These are phyloP conservation scores for Kandelia obovata DNA, from an alignment of 345 rosid genomes.

Conservation along the genomic window DNA sequence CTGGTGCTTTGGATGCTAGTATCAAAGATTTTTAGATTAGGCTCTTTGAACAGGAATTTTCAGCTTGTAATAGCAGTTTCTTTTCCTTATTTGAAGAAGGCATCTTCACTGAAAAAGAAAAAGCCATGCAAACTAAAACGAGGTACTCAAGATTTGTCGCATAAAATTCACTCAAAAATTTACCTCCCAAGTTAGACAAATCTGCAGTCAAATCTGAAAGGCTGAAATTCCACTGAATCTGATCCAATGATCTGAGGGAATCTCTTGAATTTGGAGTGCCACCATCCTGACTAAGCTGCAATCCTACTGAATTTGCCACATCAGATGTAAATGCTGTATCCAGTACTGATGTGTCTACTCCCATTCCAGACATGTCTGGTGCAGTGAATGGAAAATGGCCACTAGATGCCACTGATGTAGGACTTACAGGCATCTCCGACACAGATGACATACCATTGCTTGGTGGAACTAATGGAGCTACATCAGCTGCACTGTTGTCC, in stretches of 20 bases:
- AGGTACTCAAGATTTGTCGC: too few relatives aligned
- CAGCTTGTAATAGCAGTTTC: too few relatives aligned
- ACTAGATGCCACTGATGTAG: conserved; percentile 86
- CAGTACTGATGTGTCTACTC: conserved; percentile 78
- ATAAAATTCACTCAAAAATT: not conserved
- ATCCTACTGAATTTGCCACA: conserved; percentile 77
- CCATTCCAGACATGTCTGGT: conserved; percentile 89
- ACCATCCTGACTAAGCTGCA: conserved; percentile 76
- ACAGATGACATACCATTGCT: conserved; percentile 61
- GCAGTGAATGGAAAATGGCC: conserved; percentile 85
- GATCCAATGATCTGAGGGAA: conserved; percentile 75
- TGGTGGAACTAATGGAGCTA: conserved; percentile 58
- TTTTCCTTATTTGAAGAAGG: too few relatives aligned
- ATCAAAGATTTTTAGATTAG: too few relatives aligned
- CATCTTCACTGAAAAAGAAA: too few relatives aligned
- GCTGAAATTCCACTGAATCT: conserved; percentile 91
- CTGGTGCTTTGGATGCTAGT: too few relatives aligned
- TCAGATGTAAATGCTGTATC: conserved; percentile 89
- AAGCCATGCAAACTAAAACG: not conserved
- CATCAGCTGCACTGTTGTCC: conserved; percentile 56
- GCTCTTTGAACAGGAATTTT: too few relatives aligned
- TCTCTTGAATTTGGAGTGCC: conserved; percentile 79
- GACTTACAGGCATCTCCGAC: conserved; percentile 92
- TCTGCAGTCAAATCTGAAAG: conserved; percentile 89
- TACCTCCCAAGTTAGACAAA: conserved; percentile 91